Evolutionary conservation across 23 red algal genomes (phyloP).

Genomic region (Gracilaria vermiculophylla): DNA sequence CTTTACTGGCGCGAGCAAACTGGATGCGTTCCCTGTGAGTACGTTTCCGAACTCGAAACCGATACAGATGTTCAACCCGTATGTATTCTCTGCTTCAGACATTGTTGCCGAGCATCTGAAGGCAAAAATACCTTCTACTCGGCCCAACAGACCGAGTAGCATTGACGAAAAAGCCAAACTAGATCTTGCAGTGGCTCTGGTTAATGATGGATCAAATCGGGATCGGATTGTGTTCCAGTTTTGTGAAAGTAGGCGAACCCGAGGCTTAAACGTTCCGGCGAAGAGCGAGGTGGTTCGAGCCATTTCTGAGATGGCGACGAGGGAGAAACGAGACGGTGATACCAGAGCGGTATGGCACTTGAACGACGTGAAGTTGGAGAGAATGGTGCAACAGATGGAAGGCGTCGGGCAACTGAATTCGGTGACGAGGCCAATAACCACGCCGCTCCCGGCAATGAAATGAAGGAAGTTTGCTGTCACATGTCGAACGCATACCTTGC

Average conservation of each 20-base stretch:
- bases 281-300: constrained; percentile 57
- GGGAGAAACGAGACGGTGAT: constrained; percentile 59
- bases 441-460: background rate
- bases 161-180: constrained; percentile 37
- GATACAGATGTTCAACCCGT: constrained; percentile 63
- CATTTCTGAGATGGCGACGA: constrained; percentile 35
- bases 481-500: background rate
- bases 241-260: constrained; percentile 19
- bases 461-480: background rate
- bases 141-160: background rate
- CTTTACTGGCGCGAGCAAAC: background rate
- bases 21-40: constrained; percentile 39
- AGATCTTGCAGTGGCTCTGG: constrained; percentile 47
- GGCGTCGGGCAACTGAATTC: no score
- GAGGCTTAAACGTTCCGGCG: constrained; percentile 30
- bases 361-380: constrained; percentile 7
- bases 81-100: constrained; percentile 18
- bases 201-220: constrained; percentile 22
- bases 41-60: constrained; percentile 26
- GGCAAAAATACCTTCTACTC: background rate
- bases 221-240: constrained; percentile 51
- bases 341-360: constrained; percentile 40
- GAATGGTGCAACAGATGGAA: constrained; percentile 21
- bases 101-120: constrained; percentile 23
- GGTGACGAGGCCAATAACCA: background rate